Evolutionary conservation across 176 grass and related monocot genomes (phyloP), one percentile per base, ranked within the genome.

Genomic region (Oryza meridionalis): DNA sequence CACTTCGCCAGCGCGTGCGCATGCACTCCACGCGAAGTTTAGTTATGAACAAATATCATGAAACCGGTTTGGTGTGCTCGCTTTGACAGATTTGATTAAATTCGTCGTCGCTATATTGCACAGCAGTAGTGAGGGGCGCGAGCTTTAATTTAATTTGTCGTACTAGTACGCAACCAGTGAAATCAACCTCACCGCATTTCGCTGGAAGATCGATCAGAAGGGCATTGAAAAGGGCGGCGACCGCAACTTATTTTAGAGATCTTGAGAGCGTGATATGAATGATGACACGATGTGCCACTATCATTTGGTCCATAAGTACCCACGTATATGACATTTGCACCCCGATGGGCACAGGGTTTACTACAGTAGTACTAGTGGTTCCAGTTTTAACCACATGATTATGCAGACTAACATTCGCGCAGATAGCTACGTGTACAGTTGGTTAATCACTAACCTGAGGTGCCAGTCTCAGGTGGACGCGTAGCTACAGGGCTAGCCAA

Each of bases 251-350:
- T 5, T 37, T 9, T 51, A 0, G 42, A 78, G 27, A 72, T 82
- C n/a, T 71, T 42, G 6, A 66, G 42, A 59, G 14, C 72, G 79
- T 77, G 85, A 87, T 77, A 62, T 25, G 19, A 24, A 62, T 25
- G 12, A 24, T 50, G 76, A 66, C 33, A 76, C 79, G 72, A 62
- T 45, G 12, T 13, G 53, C 40, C 26, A n/a, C 12, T 31, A 44
- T 65, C 66, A 17, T 77, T 70, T 82, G 73, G 79, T n/a, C 51
- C 51, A 64, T 16, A 50, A 8, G 15, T 31, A 6, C 31, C 31
- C 80, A 82, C 80, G 66, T 77, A 77, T 44, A 77, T 44, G 45
- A 33, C 29, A 10, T 11, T 9, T 12, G 25, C 10, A 10, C 9
- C 27, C 45, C 32, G 53, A 64, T 69, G 67, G 67, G 55, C 40